Evolutionary conservation across 1,284 basidiomycete species (phyloP).

Genomic region (Sporisorium sorghi): DNA sequence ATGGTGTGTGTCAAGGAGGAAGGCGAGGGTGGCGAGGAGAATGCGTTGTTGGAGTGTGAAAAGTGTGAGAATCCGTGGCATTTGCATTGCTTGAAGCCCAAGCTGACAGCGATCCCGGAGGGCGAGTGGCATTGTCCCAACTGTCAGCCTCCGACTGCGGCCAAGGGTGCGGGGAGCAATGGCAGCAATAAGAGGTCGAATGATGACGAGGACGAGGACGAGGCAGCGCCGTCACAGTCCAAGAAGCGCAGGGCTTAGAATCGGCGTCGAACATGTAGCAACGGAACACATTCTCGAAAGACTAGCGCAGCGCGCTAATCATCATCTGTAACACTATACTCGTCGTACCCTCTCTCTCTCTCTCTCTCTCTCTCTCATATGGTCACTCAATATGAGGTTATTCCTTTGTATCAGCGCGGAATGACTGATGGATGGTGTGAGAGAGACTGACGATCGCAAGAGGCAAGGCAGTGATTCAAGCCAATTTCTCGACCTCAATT

Average conservation of each 20-base stretch:
- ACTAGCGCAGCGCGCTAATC: neutral
- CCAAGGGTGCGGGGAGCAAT: neutral
- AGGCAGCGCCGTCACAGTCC: conserved; percentile 13
- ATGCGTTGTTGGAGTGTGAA: conserved; percentile 70
- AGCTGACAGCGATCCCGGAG: conserved; percentile 80
- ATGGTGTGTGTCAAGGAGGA: conserved; percentile 81
- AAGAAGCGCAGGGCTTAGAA: conserved; percentile 32
- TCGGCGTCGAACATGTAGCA: conserved; percentile 6
- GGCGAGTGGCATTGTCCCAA: conserved; percentile 71
- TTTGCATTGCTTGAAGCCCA: conserved; percentile 81
- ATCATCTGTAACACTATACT: conserved; percentile 25
- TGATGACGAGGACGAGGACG: conserved; percentile 24
- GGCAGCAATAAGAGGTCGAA: conserved; percentile 18
- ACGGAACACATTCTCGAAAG: conserved; percentile 6
- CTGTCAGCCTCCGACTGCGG: conserved; percentile 36
- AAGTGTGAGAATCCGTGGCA: conserved; percentile 90
- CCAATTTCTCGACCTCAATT: conserved; percentile 11
- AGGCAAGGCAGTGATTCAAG: neutral
- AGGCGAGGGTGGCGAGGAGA: conserved; percentile 40
- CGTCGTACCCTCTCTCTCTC: no score
- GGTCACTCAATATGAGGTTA: neutral
- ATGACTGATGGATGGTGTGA: neutral
- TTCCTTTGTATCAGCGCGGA: neutral
- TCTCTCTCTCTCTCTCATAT: neutral
- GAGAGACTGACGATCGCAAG: neutral